Conservation (phyloP, 1,284 basidiomycete species). For the Neotropicomus parvogracilis region DNA sequence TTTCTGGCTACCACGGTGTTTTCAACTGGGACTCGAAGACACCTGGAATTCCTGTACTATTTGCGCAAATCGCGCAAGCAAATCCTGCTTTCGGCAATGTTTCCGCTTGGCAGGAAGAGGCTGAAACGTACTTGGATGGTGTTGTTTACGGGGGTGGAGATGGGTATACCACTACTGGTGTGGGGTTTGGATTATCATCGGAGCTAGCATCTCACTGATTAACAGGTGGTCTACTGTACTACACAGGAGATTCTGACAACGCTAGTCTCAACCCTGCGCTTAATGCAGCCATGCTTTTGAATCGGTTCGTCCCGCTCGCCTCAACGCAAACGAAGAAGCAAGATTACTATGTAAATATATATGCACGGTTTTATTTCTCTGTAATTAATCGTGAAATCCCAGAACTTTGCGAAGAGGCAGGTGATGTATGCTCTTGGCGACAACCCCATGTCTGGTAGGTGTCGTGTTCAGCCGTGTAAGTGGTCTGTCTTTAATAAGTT, state of each 20-base stretch:
- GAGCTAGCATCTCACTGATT: conserved; percentile 3
- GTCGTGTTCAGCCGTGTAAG: not conserved
- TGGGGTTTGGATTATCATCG: conserved; percentile 11
- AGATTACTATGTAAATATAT: conserved; percentile 54
- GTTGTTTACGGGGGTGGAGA: conserved; percentile 59
- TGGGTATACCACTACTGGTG: conserved; percentile 54
- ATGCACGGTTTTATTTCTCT: not conserved
- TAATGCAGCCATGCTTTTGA: conserved; percentile 80
- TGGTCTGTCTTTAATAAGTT: conserved; percentile 1
- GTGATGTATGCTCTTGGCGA: conserved; percentile 80
- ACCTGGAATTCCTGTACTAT: conserved; percentile 73
- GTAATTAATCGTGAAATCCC: conserved; percentile 13
- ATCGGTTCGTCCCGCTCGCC: conserved; percentile 73
- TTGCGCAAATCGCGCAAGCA: conserved; percentile 60
- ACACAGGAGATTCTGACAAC: conserved; percentile 73
- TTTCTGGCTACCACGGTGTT: conserved; percentile 53
- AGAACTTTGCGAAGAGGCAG: conserved; percentile 73
- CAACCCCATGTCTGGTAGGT: conserved; percentile 74
- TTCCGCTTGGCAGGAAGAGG: conserved; percentile 64
- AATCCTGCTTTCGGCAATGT: conserved; percentile 51
- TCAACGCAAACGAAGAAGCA: conserved; percentile 55
- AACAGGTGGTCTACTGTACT: conserved; percentile 75
- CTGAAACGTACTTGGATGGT: conserved; percentile 75
- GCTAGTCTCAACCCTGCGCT: conserved; percentile 83
- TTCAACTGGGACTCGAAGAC: conserved; percentile 91